Evolutionary conservation across 2,329 filamentous ascomycete species (phyloP).

Genomic region (Neoascochyta sp.): DNA sequence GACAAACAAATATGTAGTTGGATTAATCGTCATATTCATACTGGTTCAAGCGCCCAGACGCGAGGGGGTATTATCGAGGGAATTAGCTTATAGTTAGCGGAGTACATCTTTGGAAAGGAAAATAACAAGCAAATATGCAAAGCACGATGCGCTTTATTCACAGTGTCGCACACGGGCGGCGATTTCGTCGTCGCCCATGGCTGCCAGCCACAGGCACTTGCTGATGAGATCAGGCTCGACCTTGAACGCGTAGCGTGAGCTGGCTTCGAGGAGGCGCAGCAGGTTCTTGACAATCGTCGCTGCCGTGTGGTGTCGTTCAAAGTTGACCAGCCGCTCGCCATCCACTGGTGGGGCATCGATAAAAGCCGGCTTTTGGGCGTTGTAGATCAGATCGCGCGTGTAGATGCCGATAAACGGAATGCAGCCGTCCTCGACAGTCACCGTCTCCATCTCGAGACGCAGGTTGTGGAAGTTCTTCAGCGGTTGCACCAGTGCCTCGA

Average conservation of each 20-base stretch:
- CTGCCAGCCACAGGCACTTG: constrained; percentile 80
- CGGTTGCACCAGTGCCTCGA: constrained; percentile 72
- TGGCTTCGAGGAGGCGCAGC: constrained; percentile 73
- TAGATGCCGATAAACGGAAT: constrained; percentile 81
- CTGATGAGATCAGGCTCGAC: constrained; percentile 74
- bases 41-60: no score
- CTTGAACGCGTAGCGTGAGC: constrained; percentile 68
- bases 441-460: constrained; percentile 73
- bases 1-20: no score
- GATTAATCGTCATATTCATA: no score
- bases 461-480: constrained; percentile 74
- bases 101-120: no score
- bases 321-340: constrained; percentile 70
- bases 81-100: no score
- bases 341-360: constrained; percentile 60
- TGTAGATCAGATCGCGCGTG: constrained; percentile 79
- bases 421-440: constrained; percentile 64
- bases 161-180: constrained; percentile 28
- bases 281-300: constrained; percentile 77
- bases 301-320: constrained; percentile 73
- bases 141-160: no score
- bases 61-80: no score
- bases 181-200: constrained; percentile 73
- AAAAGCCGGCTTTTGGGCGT: constrained; percentile 72
- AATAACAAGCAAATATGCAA: constrained; percentile 4